Evolutionary conservation across 2,329 filamentous ascomycete genomes (phyloP).

Genomic region (Nannizziopsis barbatae): DNA sequence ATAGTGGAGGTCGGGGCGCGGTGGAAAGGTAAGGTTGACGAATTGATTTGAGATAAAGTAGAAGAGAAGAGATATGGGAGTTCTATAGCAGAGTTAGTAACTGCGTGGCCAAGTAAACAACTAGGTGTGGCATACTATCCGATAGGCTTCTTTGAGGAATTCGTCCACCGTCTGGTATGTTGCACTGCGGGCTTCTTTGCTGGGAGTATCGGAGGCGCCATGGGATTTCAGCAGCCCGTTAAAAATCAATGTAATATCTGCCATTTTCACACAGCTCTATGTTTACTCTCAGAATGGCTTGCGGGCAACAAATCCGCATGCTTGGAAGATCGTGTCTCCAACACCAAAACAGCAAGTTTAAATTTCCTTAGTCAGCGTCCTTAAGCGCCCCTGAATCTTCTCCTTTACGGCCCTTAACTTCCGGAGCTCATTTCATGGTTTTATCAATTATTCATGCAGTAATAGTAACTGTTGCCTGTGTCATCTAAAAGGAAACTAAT

Average conservation of each 20-base stretch:
- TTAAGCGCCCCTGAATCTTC: neutral
- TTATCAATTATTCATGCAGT: slow-evolving; percentile 2
- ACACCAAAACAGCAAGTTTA: no score
- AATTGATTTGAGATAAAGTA: slow-evolving; percentile 67
- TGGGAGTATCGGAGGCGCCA: slow-evolving; percentile 27
- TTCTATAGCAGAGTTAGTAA: slow-evolving; percentile 46
- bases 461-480: neutral
- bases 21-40: slow-evolving; percentile 87
- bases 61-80: slow-evolving; percentile 68
- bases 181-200: slow-evolving; percentile 16
- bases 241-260: slow-evolving; percentile 32
- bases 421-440: neutral
- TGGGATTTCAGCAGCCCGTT: slow-evolving; percentile 28
- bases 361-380: neutral
- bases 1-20: slow-evolving; percentile 50
- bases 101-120: neutral
- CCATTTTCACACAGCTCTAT: slow-evolving; percentile 23
- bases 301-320: no score
- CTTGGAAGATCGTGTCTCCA: no score
- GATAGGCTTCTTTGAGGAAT: slow-evolving; percentile 87
- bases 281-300: no score
- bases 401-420: neutral
- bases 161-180: slow-evolving; percentile 51
- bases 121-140: slow-evolving; percentile 54
- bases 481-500: slow-evolving; percentile 2